phyloP scores from a whole-genome alignment of 176 grass and related monocot genomes.

The Calamus simplicifolius region DNA sequence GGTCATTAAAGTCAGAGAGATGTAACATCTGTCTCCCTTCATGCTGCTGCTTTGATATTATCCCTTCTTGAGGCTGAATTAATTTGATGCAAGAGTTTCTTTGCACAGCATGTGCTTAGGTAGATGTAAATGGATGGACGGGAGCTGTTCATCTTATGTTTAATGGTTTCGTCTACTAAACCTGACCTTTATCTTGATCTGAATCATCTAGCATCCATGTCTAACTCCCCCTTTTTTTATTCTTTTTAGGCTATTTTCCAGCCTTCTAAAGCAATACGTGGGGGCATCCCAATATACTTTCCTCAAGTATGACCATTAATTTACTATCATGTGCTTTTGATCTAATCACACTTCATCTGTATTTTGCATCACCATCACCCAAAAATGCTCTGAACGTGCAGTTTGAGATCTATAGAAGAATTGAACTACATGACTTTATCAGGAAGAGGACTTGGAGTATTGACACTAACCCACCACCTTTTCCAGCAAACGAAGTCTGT shows the following conservation, averaged over 20 bases:
- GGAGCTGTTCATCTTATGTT: no score
- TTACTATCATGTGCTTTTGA: slow-evolving; percentile 14
- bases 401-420: slow-evolving; percentile 80
- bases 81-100: no score
- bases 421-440: slow-evolving; percentile 90
- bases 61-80: no score
- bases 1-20: no score
- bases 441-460: slow-evolving; percentile 63
- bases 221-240: no score
- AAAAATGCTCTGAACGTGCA: slow-evolving; percentile 31
- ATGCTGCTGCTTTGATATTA: no score
- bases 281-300: slow-evolving; percentile 94
- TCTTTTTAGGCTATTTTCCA: slow-evolving; percentile 66
- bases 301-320: slow-evolving; percentile 81
- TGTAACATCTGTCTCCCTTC: no score
- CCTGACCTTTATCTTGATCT: no score
- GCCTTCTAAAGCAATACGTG: slow-evolving; percentile 76
- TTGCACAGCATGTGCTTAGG: no score
- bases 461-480: slow-evolving; percentile 64
- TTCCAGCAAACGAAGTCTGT: slow-evolving; percentile 37
- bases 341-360: slow-evolving; percentile 1
- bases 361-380: neutral
- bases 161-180: no score
- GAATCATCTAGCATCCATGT: no score
- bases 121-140: no score